A percentile compares a stretch with the other conserved stretches of the same genome.
These are phyloP conservation scores for Hysterangium stoloniferum DNA, from an alignment of 768 basidiomycete genomes.

Conservation along the genomic window DNA sequence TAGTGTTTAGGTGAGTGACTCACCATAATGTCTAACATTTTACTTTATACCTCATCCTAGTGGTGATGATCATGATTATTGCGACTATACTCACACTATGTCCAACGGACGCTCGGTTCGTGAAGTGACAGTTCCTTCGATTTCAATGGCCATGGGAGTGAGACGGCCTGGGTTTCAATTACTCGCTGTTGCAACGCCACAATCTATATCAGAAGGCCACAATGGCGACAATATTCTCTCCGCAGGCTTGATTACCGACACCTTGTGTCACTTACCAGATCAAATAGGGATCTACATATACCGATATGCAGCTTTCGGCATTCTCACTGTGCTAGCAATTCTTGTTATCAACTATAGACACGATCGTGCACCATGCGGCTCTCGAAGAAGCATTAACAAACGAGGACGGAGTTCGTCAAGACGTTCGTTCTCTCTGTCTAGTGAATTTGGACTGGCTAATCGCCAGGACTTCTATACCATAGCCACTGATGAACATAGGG, in stretches of 20 bases:
- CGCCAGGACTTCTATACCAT: no score
- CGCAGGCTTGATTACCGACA: constrained; percentile 43
- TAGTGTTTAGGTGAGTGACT: constrained; percentile 62
- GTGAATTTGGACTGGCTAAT: background rate
- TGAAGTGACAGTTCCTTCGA: constrained; percentile 83
- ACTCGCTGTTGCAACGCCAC: constrained; percentile 55
- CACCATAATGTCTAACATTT: background rate
- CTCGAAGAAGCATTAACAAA: background rate
- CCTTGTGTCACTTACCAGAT: constrained; percentile 74
- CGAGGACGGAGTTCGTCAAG: no score
- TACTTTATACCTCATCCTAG: constrained; percentile 28
- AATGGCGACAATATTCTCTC: background rate
- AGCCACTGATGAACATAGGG: no score
- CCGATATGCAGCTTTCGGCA: constrained; percentile 59
- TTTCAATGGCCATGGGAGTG: constrained; percentile 89
- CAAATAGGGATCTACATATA: constrained; percentile 71
- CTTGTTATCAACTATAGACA: constrained; percentile 32
- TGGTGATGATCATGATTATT: constrained; percentile 95
- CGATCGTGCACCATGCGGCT: background rate
- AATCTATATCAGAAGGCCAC: background rate
- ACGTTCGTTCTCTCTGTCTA: background rate
- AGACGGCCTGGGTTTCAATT: constrained; percentile 83
- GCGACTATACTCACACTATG: constrained; percentile 57
- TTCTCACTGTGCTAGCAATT: constrained; percentile 52
- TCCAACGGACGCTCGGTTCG: constrained; percentile 30